Evolutionary conservation across 139 green algal genomes (phyloP).

Genomic region (Chlamydomonas schloesseri): DNA sequence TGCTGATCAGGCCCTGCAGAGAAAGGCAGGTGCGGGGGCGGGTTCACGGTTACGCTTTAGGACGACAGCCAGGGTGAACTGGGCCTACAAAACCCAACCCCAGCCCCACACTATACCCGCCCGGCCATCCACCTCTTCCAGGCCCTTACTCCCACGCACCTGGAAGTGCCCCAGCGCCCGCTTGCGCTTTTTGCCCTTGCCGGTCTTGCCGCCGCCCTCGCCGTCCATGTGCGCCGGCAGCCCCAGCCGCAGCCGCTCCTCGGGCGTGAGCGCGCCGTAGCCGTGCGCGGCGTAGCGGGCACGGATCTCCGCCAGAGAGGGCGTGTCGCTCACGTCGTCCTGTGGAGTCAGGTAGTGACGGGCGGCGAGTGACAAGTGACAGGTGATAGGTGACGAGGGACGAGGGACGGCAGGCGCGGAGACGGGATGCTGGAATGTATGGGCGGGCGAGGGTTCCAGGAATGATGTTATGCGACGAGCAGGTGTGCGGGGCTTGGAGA

Average conservation of each 20-base stretch:
- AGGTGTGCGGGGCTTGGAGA: too few relatives aligned
- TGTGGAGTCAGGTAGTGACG: background rate
- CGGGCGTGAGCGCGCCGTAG: conserved; percentile 28
- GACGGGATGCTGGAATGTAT: too few relatives aligned
- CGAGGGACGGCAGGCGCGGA: too few relatives aligned
- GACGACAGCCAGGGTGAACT: too few relatives aligned
- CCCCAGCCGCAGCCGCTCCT: conserved; percentile 29
- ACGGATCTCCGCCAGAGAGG: conserved; percentile 37
- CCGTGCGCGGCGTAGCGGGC: conserved; percentile 28
- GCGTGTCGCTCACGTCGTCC: conserved; percentile 30
- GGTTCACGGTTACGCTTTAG: too few relatives aligned
- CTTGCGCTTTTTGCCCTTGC: conserved; percentile 14
- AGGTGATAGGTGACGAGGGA: too few relatives aligned
- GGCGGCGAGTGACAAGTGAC: too few relatives aligned
- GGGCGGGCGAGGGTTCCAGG: too few relatives aligned
- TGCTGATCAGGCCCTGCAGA: conserved; percentile 42
- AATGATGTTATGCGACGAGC: too few relatives aligned
- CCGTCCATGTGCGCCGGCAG: conserved; percentile 14
- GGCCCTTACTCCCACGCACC: background rate
- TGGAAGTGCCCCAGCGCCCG: conserved; percentile 35
- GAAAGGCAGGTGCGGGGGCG: background rate
- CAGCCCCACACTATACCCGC: too few relatives aligned
- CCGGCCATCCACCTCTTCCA: background rate
- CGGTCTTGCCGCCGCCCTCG: background rate
- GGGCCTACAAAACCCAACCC: too few relatives aligned